phyloP scores from a whole-genome alignment of 1,139 yeast species.

The Zygosaccharomyces pseudobailii region DNA sequence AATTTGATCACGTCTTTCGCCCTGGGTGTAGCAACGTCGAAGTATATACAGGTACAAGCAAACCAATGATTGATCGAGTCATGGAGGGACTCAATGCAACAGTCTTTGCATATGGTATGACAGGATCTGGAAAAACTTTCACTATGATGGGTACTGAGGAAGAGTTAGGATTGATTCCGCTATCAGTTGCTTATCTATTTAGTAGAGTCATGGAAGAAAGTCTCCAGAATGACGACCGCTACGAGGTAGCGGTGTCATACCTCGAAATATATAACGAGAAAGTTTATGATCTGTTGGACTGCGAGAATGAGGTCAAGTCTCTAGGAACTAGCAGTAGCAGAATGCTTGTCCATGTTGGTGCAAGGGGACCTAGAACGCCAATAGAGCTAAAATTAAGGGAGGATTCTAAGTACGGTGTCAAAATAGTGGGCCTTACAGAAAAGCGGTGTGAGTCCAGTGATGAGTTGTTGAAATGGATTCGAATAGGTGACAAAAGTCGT shows the following conservation, averaged over 20 bases:
- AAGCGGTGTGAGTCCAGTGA: constrained; percentile 51
- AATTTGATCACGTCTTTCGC: constrained; percentile 73
- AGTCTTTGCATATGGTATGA: constrained; percentile 90
- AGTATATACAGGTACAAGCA: constrained; percentile 60
- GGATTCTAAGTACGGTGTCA: constrained; percentile 66
- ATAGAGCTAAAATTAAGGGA: constrained; percentile 69
- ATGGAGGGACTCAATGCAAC: constrained; percentile 84
- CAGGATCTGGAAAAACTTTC: constrained; percentile 93
- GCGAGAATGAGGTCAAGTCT: constrained; percentile 18
- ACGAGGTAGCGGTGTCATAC: constrained; percentile 58
- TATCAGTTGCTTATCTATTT: constrained; percentile 67
- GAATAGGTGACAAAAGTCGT: constrained; percentile 67
- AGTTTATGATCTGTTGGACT: constrained; percentile 61
- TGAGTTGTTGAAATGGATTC: constrained; percentile 58
- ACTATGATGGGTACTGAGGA: constrained; percentile 61
- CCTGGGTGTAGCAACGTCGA: constrained; percentile 49
- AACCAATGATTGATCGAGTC: constrained; percentile 58
- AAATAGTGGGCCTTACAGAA: constrained; percentile 69
- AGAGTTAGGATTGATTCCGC: constrained; percentile 75
- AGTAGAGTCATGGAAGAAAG: constrained; percentile 38
- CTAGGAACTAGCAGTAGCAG: constrained; percentile 9
- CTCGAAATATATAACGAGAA: constrained; percentile 90
- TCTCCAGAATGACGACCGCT: constrained; percentile 31
- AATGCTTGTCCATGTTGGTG: constrained; percentile 3
- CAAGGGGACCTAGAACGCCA: constrained; percentile 6